Percentiles rank a stretch among this genome's conserved stretches.
Evolutionary conservation across 345 rosid genomes (phyloP).

Genomic region (Gossypium sturtianum): DNA sequence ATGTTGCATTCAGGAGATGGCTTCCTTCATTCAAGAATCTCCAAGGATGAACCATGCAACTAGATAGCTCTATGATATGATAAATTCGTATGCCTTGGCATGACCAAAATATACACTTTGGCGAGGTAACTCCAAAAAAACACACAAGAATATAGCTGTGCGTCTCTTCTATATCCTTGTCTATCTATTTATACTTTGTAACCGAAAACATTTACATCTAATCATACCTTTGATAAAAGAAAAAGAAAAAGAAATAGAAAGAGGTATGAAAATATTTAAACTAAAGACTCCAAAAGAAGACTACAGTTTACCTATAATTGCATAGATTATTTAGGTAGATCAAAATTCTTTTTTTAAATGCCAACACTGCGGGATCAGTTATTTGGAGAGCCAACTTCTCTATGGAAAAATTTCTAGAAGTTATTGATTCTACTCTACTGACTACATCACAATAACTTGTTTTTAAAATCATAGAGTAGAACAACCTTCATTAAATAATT

Average conservation of each 20-base stretch:
- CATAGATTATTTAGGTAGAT: background rate
- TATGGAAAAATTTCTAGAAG: background rate
- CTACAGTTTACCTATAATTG: background rate
- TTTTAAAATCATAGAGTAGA: background rate
- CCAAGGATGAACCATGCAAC: background rate
- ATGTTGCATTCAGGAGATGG: background rate
- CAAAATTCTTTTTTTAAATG: background rate
- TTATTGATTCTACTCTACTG: background rate
- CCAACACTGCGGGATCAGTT: background rate
- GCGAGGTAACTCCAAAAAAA: background rate
- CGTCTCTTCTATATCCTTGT: background rate
- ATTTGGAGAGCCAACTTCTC: background rate
- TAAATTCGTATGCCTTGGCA: background rate
- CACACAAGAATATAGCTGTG: background rate
- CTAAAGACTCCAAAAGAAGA: background rate
- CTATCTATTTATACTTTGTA: background rate
- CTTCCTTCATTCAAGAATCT: background rate
- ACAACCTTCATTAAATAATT: background rate
- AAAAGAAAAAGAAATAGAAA: background rate
- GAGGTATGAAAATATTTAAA: background rate
- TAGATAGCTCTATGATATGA: background rate
- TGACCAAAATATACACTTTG: background rate
- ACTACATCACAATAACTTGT: background rate
- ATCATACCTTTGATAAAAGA: background rate
- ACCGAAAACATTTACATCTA: background rate